Conservation (phyloP, 2,329 filamentous ascomycete genomes). For the Hirsutella minnesotensis region DNA sequence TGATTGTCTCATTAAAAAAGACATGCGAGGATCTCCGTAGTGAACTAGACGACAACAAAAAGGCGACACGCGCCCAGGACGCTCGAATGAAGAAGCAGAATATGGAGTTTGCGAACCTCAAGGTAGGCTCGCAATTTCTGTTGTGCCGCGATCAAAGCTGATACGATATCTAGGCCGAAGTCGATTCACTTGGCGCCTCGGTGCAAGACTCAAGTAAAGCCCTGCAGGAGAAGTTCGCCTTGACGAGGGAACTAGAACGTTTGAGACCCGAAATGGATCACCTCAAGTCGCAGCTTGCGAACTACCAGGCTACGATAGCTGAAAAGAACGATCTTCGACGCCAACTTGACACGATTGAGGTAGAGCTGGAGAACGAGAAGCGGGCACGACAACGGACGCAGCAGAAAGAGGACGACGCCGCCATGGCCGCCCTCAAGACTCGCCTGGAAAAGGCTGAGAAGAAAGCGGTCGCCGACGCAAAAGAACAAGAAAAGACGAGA, state of each 20-base stretch:
- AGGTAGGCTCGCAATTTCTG: conserved; percentile 22
- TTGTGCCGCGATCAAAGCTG: neutral
- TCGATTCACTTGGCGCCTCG: conserved; percentile 54
- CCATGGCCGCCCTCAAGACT: conserved; percentile 27
- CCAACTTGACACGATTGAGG: conserved; percentile 64
- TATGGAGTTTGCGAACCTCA: conserved; percentile 34
- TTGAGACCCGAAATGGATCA: conserved; percentile 46
- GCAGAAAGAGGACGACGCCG: conserved; percentile 22
- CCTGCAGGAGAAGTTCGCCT: conserved; percentile 44
- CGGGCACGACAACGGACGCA: conserved; percentile 20
- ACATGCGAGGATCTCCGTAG: conserved; percentile 26
- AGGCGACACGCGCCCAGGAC: conserved; percentile 32
- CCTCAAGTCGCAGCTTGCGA: conserved; percentile 38
- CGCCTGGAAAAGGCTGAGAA: conserved; percentile 24
- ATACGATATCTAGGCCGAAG: conserved; percentile 45
- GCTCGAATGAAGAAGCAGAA: conserved; percentile 34
- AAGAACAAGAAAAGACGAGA: conserved; percentile 32
- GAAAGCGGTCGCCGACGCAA: conserved; percentile 27
- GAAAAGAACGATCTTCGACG: conserved; percentile 74
- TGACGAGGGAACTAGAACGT: conserved; percentile 38
- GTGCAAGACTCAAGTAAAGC: conserved; percentile 60
- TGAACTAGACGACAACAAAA: conserved; percentile 31
- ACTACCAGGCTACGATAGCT: conserved; percentile 56
- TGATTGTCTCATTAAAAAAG: conserved; percentile 35
- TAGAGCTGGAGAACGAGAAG: conserved; percentile 72